Conservation (phyloP, 768 basidiomycete species). For the Hirschioporus abietinus region DNA sequence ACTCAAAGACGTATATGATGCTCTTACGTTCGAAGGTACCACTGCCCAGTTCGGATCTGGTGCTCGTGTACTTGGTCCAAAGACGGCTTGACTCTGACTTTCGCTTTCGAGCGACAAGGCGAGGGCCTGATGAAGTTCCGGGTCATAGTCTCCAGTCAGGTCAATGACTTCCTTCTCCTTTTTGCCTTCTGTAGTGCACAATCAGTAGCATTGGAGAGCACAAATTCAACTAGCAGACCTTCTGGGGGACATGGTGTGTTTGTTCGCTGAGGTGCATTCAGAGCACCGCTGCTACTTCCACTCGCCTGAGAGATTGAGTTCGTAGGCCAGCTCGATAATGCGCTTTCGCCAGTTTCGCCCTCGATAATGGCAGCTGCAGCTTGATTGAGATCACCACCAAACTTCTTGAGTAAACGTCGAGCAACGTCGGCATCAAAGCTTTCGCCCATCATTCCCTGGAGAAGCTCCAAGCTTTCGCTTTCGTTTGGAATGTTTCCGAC, state of each 20-base stretch:
- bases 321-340: constrained; percentile 2
- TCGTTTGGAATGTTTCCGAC: constrained; percentile 15
- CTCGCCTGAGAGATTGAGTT: constrained; percentile 7
- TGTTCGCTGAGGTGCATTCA: constrained; percentile 11
- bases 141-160: constrained; percentile 55
- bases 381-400: constrained; percentile 52
- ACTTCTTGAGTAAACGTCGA: constrained; percentile 53
- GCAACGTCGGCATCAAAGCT: constrained; percentile 39
- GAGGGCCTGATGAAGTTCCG: constrained; percentile 44
- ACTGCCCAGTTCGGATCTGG: constrained; percentile 66
- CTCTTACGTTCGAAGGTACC: constrained; percentile 59
- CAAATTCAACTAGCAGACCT: constrained; percentile 15
- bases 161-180: constrained; percentile 40
- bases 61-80: constrained; percentile 56
- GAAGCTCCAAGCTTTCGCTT: constrained; percentile 26
- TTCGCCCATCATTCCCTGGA: constrained; percentile 36
- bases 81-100: constrained; percentile 27
- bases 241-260: constrained; percentile 22
- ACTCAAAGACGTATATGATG: not conserved
- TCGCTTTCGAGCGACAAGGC: constrained; percentile 45
- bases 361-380: constrained; percentile 49
- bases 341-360: constrained; percentile 19
- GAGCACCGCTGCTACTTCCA: constrained; percentile 4
- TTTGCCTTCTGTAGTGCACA: constrained; percentile 23
- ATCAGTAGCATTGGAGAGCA: not conserved